Base-by-base conservation (phyloP, 192 early-diverging fungal species). In the Rhizophagus prolifer region DNA sequence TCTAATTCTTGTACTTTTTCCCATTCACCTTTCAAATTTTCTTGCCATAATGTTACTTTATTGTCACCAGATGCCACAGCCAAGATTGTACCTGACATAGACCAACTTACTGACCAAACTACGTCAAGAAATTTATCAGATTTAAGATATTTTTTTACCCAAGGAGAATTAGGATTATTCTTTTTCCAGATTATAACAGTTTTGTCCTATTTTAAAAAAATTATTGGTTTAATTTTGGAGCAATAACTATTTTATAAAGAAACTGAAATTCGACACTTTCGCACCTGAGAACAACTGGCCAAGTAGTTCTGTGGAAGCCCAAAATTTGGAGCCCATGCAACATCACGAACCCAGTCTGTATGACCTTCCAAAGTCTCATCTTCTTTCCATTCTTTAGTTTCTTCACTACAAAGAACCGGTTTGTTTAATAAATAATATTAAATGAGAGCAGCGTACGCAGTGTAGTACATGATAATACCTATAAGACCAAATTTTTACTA, bases 41-140 rank as follows among this genome's bases (percentile, higher is more conserved):
- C 95, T 82, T 97, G 97, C 96, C 96, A 99, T 71, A 99, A 85
- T 4, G 94, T 95, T 23, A 99, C 88, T 85, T 94, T 96, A 86
- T 98, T 98, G 81, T 99, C 96, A 26, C 96, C 98, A 79, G 94
- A 92, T 12, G 94, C 93, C 13, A 99, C 98, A 6, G 98, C 98
- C 70, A 99, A 83, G 36, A 98, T 93, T 80, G 97, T 98, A 19
- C 98, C 98, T 8, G 94, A 90, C 75, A 92, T 81, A 28, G 94
- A 95, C 98, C 98, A 99, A 87, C 94, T 96, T 70, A 99, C 96
- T 66, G 96, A 90, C 98, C 98, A 99, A 47, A 99, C 94, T 10
- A 96, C 98, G 85, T 99, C 98, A 31, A 91, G 86, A 84, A 99
- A 99, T 47, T 91, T 89, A 13, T 92, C 93, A 25, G 85, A 79